phyloP scores from a whole-genome alignment of 1,284 basidiomycete genomes.

The Gomphus bonarii region DNA sequence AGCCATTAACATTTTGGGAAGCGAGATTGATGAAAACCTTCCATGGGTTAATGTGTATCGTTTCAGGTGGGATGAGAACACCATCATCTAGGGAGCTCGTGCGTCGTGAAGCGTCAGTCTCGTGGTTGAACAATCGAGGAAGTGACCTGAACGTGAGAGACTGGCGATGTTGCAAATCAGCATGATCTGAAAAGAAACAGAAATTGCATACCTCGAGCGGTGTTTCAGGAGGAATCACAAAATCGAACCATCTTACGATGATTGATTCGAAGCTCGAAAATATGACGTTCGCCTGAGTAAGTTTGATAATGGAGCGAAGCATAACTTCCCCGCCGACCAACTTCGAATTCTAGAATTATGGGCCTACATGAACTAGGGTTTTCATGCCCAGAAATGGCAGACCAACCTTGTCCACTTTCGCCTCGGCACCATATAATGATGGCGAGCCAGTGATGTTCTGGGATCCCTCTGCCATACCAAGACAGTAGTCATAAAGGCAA shows the following conservation, averaged over 20 bases:
- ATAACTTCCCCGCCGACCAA: constrained; percentile 25
- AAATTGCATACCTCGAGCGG: constrained; percentile 29
- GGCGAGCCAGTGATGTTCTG: constrained; percentile 14
- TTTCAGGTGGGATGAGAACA: constrained; percentile 21
- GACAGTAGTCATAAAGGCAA: constrained; percentile 39
- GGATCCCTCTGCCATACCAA: constrained; percentile 32
- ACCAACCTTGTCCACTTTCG: constrained; percentile 6
- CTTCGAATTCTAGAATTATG: constrained; percentile 13
- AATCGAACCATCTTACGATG: constrained; percentile 55
- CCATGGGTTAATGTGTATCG: constrained; percentile 41
- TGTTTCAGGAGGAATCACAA: constrained; percentile 25
- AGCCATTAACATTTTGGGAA: constrained; percentile 31
- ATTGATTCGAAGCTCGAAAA: constrained; percentile 56
- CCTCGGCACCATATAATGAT: neutral
- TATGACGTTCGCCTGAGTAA: constrained; percentile 42
- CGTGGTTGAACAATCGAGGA: constrained; percentile 46
- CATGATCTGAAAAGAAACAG: neutral
- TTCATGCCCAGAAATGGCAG: neutral
- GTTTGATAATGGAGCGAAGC: constrained; percentile 42
- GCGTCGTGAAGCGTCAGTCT: constrained; percentile 31
- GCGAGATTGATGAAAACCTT: constrained; percentile 37
- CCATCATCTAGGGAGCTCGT: constrained; percentile 27
- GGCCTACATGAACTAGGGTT: neutral
- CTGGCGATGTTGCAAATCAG: constrained; percentile 8
- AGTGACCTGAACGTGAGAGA: constrained; percentile 32